Percentiles rank a stretch among this genome's conserved stretches.
Conservation (phyloP, 2,329 filamentous ascomycete genomes). For the Pseudogymnoascus sp. region DNA sequence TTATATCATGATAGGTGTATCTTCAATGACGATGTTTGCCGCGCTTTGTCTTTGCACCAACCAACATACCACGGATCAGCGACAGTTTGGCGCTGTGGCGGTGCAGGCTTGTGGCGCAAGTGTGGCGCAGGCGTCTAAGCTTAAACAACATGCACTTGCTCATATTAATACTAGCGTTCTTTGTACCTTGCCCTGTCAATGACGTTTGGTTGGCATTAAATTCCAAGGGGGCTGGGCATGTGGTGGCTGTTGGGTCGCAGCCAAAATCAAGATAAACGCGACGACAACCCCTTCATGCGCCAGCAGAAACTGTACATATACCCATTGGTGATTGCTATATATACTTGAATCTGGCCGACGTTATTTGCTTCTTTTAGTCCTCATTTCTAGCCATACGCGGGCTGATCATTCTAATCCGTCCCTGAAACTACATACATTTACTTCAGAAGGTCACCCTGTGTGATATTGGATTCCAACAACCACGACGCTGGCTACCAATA, state of each 20-base stretch:
- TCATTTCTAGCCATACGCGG: background rate
- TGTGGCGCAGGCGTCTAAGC: background rate
- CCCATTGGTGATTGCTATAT: background rate
- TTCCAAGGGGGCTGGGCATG: constrained; percentile 8
- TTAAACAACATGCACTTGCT: background rate
- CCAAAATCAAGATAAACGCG: constrained; percentile 13
- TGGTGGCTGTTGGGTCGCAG: background rate
- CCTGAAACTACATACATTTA: background rate
- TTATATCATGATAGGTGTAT: constrained; percentile 8
- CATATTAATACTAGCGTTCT: background rate
- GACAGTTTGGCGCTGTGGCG: constrained; percentile 10
- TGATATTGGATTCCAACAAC: background rate
- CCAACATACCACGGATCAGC: constrained; percentile 7
- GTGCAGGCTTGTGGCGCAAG: background rate
- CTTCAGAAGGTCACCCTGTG: background rate
- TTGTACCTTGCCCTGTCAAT: background rate
- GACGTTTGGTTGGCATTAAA: background rate
- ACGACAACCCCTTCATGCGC: background rate
- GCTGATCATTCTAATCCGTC: background rate
- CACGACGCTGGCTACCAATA: background rate
- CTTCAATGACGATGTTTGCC: constrained; percentile 3
- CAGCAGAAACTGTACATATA: background rate
- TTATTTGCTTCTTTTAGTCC: background rate
- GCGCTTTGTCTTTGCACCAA: constrained; percentile 1
- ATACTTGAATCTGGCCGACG: background rate